phyloP scores from a whole-genome alignment of 352 stramenopile species.

The Phytophthora palmivora region DNA sequence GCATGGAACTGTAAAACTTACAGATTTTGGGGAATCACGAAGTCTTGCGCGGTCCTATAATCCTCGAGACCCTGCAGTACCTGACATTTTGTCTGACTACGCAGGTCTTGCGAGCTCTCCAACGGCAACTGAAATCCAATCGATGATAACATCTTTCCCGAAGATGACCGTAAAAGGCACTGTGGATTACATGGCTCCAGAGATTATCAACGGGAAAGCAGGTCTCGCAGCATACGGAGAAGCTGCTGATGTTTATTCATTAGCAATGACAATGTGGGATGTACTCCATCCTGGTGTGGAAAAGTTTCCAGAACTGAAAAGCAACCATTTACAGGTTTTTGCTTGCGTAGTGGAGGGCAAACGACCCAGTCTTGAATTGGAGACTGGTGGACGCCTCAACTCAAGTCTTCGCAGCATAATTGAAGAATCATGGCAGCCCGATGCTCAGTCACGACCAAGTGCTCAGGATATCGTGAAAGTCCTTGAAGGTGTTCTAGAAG shows the following conservation, averaged over 20 bases:
- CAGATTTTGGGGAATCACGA: slow-evolving; percentile 79
- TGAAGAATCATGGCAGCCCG: slow-evolving; percentile 48
- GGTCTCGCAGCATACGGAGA: slow-evolving; percentile 64
- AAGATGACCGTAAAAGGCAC: slow-evolving; percentile 76
- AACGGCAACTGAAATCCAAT: too few species aligned
- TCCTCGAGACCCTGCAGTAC: not conserved
- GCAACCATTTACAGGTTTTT: slow-evolving; percentile 65
- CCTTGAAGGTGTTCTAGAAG: slow-evolving; percentile 57
- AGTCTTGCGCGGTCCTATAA: slow-evolving; percentile 30
- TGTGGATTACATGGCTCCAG: slow-evolving; percentile 83
- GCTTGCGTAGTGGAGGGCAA: slow-evolving; percentile 49
- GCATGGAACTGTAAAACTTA: slow-evolving; percentile 73
- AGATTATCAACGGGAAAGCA: slow-evolving; percentile 77
- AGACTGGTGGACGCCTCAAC: slow-evolving; percentile 34
- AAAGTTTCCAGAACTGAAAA: slow-evolving; percentile 56
- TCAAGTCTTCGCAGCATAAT: slow-evolving; percentile 51
- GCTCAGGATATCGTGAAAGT: slow-evolving; percentile 47
- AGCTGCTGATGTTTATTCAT: slow-evolving; percentile 74
- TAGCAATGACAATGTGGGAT: slow-evolving; percentile 84
- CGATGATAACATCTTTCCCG: slow-evolving; percentile 12
- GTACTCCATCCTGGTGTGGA: slow-evolving; percentile 59
- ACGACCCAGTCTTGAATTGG: slow-evolving; percentile 19
- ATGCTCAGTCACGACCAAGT: slow-evolving; percentile 44
- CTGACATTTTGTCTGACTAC: slow-evolving; percentile 12
- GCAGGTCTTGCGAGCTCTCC: slow-evolving; percentile 2